Evolutionary conservation across 108 stramenopile species (phyloP).

Genomic region (Pseudonitzschia multiseries): DNA sequence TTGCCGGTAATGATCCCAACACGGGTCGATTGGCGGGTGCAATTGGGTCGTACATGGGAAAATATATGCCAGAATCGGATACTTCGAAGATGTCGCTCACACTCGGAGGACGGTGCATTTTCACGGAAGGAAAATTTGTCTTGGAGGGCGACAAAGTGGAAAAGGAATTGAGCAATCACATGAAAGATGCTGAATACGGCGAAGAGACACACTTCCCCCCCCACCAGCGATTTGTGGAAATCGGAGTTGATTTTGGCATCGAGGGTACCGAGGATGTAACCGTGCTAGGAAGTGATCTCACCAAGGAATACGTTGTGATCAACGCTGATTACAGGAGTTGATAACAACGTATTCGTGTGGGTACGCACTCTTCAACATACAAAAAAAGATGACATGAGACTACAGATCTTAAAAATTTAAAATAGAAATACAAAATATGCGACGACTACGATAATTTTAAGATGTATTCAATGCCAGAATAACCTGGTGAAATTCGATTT

Average conservation of each 20-base stretch:
- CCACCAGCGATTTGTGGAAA: conserved; percentile 91
- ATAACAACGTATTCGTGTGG: neutral
- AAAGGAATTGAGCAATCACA: conserved; percentile 82
- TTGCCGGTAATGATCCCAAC: conserved; percentile 97
- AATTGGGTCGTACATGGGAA: conserved; percentile 92
- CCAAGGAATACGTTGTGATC: conserved; percentile 92
- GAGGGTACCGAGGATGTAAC: conserved; percentile 37
- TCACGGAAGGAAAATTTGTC: conserved; percentile 87
- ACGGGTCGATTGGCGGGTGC: conserved; percentile 96
- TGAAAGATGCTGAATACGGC: conserved; percentile 83
- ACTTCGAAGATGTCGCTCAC: conserved; percentile 67
- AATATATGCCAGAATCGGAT: conserved; percentile 65
- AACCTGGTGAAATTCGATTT: too few species aligned
- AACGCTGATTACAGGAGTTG: conserved; percentile 98
- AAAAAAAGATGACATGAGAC: neutral
- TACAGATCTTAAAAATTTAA: neutral
- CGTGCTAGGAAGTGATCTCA: conserved; percentile 93
- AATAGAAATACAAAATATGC: neutral
- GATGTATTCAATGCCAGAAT: neutral
- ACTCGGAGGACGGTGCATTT: conserved; percentile 89
- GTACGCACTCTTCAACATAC: neutral
- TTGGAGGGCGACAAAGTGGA: conserved; percentile 92
- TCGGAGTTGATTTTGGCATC: conserved; percentile 44
- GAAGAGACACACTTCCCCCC: conserved; percentile 81
- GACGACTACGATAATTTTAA: too few species aligned